Evolutionary conservation across 2,329 filamentous ascomycete genomes (phyloP).

Genomic region (Neofusicoccum sp.): DNA sequence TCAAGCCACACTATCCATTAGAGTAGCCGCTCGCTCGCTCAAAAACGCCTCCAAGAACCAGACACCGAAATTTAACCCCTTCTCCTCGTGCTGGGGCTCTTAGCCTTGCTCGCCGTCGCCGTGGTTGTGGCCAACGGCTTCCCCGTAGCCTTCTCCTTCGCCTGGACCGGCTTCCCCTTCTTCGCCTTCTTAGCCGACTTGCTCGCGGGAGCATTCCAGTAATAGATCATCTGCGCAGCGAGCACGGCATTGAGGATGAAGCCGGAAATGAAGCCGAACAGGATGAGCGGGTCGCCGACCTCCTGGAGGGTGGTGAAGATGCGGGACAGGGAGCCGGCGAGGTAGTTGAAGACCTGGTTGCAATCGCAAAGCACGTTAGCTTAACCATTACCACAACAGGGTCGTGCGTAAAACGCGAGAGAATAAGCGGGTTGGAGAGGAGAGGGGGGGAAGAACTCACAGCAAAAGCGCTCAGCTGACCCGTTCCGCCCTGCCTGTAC

Average conservation of each 20-base stretch:
- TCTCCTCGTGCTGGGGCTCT: slow-evolving; percentile 56
- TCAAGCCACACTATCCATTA: too few species aligned
- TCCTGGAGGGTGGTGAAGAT: slow-evolving; percentile 98
- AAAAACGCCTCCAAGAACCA: background rate
- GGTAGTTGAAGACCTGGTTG: slow-evolving; percentile 91
- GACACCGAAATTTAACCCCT: slow-evolving; percentile 42
- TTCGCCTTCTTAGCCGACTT: slow-evolving; percentile 30
- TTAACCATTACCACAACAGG: slow-evolving; percentile 1
- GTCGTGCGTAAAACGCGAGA: background rate
- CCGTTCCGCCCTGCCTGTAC: slow-evolving; percentile 80
- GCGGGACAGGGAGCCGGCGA: slow-evolving; percentile 84
- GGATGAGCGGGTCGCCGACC: slow-evolving; percentile 92
- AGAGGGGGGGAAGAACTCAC: slow-evolving; percentile 57
- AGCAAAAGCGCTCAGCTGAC: slow-evolving; percentile 93
- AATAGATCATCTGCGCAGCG: slow-evolving; percentile 88
- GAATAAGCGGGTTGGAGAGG: background rate
- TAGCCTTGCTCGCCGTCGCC: slow-evolving; percentile 40
- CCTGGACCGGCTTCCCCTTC: slow-evolving; percentile 37
- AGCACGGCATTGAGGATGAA: slow-evolving; percentile 87
- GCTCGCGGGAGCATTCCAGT: slow-evolving; percentile 71
- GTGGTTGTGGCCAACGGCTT: slow-evolving; percentile 41
- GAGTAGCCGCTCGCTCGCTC: too few species aligned
- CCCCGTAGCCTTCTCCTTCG: slow-evolving; percentile 28
- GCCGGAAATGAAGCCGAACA: slow-evolving; percentile 90
- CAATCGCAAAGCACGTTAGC: background rate